phyloP scores from a whole-genome alignment of 441 rosid genomes.

The Populus hybrid region DNA sequence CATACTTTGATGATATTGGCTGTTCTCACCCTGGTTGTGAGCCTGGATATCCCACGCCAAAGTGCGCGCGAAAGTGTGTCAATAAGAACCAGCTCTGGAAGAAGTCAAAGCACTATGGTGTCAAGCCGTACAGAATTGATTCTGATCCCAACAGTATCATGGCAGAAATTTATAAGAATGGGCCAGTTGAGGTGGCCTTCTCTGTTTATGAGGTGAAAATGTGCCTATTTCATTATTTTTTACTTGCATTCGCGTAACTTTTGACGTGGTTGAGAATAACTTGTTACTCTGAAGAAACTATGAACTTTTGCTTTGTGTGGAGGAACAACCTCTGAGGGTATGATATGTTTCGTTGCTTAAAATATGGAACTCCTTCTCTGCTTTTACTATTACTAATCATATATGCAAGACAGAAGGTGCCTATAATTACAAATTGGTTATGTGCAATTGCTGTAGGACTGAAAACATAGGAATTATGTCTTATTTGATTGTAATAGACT shows the following conservation, averaged over 20 bases:
- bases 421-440: neutral
- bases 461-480: too few relatives aligned
- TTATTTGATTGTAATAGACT: too few relatives aligned
- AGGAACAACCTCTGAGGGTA: neutral
- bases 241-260: constrained; percentile 5
- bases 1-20: constrained; percentile 78
- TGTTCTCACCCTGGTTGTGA: constrained; percentile 98
- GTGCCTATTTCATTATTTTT: constrained; percentile 3
- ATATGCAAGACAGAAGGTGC: constrained; percentile 1
- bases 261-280: neutral
- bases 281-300: neutral
- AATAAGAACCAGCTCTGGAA: constrained; percentile 69
- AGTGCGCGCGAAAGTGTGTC: constrained; percentile 71
- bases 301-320: neutral
- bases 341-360: neutral
- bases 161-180: constrained; percentile 79
- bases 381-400: neutral
- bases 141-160: constrained; percentile 66
- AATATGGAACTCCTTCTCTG: neutral
- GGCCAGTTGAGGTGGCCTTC: constrained; percentile 91
- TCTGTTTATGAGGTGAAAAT: constrained; percentile 78
- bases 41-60: constrained; percentile 87
- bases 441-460: neutral
- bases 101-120: constrained; percentile 71
- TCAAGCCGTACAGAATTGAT: constrained; percentile 60